phyloP scores from a whole-genome alignment of 2,329 filamentous ascomycete species.

The Verticillium isaacii region DNA sequence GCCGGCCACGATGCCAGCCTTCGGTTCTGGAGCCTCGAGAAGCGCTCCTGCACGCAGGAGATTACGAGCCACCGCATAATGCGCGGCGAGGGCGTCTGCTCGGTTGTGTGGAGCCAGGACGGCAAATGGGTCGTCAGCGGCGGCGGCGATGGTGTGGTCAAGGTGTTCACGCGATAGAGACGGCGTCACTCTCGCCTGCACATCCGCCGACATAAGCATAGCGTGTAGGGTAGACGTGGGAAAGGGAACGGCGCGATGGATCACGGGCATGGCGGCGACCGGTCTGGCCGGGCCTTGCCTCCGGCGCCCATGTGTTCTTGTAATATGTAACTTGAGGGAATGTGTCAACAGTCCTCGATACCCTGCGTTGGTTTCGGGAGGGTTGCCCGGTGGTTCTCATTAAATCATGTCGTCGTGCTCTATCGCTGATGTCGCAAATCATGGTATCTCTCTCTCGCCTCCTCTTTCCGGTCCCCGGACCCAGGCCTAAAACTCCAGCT shows the following conservation, averaged over 20 bases:
- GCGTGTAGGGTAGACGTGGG: neutral
- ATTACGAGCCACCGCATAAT: conserved; percentile 90
- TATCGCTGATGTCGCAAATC: neutral
- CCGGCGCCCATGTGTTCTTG: conserved; percentile 1
- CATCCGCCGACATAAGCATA: conserved; percentile 2
- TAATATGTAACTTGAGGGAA: conserved; percentile 2
- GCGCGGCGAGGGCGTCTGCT: conserved; percentile 92
- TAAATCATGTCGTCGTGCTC: neutral
- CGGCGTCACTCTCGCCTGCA: neutral
- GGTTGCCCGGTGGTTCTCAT: neutral
- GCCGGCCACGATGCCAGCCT: conserved; percentile 94
- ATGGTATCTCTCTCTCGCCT: neutral
- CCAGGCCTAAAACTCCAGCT: conserved; percentile 55
- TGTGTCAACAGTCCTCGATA: neutral
- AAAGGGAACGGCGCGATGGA: neutral
- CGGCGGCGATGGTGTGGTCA: conserved; percentile 92
- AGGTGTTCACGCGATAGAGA: conserved; percentile 67
- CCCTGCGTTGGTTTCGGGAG: neutral
- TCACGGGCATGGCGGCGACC: neutral
- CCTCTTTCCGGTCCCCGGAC: no score
- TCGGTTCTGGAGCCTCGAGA: conserved; percentile 96
- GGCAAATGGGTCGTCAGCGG: conserved; percentile 91
- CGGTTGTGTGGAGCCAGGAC: conserved; percentile 93
- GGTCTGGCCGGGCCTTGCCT: neutral
- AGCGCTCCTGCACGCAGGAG: conserved; percentile 90